Base-by-base conservation (phyloP, 495 filamentous ascomycete species). In the Penicillium maclennaniae region DNA sequence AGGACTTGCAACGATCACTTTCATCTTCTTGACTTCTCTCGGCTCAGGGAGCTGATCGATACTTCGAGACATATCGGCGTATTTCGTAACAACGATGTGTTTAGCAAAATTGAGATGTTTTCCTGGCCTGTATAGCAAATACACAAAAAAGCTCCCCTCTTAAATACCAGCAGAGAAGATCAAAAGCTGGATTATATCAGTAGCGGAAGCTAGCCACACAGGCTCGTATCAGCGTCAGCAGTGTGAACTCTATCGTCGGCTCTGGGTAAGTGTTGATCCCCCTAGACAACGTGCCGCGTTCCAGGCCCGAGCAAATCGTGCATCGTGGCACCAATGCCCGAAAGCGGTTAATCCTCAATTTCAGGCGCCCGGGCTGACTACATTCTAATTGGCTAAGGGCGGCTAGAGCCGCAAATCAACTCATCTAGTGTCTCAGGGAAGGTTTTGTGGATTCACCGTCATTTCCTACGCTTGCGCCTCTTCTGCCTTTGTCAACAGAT, bases 1-100 rank as follows among this genome's bases (percentile, higher is more conserved):
- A 9, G 60, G 52, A 40, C 60, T 62, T n/a, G 60, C 60, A 23
- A 62, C 46, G 17, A 62, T 46, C 1, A 62, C 60, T 44, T 62
- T 62, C 43, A 62, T 50, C 9, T 49, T 37, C 20, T 50, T 43
- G 14, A 14, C 37, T 34, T 54, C 53, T 20, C 45, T 25, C 42
- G 55, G 52, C 43, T 27, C 15, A 10, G 60, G 53, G 19, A 49
- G 10, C 46, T 45, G 44, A 49, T 62, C 60, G 7, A 62, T 51
- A 19, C 39, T n/a, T 17, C 60, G 55, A 6, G 60, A 49, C 55
- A 62, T 62, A 2, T 43, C 38, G 41, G 2, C 16, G 9, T 1
- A 2, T 7, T 20, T 4, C 3, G 17, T 2, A 20, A 10, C 4
- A 40, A 17, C 4, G 4, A 40, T 16, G 9, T n/a, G 15, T n/a